These are phyloP conservation scores for Neoscytalidium dimidiatum DNA, from an alignment of 2,329 filamentous ascomycete genomes.

Conservation along the genomic window DNA sequence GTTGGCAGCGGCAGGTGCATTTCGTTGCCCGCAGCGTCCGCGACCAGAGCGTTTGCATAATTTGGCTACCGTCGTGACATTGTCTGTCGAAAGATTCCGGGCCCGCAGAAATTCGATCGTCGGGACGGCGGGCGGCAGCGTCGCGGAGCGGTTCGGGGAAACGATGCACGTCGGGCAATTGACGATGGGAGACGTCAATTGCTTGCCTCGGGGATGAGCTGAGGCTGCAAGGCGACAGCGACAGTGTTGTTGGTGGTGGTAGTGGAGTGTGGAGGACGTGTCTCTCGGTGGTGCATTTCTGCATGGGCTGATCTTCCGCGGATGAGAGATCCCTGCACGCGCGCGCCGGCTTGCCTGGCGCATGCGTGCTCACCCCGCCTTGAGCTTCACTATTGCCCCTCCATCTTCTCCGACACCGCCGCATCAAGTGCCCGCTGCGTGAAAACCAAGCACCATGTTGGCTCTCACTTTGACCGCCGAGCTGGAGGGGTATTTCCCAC, in stretches of 20 bases:
- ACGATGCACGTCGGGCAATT: neutral
- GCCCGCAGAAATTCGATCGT: neutral
- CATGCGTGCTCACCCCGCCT: constrained; percentile 2
- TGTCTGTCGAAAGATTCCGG: neutral
- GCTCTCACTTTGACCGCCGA: constrained; percentile 42
- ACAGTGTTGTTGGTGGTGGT: neutral
- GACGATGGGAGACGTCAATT: neutral
- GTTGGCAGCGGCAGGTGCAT: constrained; percentile 62
- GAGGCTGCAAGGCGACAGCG: neutral
- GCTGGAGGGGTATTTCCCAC: constrained; percentile 33
- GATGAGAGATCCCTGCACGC: constrained; percentile 2
- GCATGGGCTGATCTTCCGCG: constrained; percentile 4
- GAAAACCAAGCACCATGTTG: constrained; percentile 30
- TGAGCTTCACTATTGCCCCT: neutral
- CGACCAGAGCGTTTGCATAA: constrained; percentile 71
- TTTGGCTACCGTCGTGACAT: constrained; percentile 26
- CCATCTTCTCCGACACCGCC: neutral
- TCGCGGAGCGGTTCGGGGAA: neutral
- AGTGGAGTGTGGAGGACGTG: neutral
- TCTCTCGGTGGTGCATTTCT: neutral
- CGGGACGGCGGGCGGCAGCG: neutral
- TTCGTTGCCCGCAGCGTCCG: constrained; percentile 61
- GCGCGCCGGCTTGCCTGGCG: neutral
- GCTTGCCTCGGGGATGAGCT: neutral
- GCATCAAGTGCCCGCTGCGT: neutral